Percentiles rank a stretch among this genome's conserved stretches.
phyloP scores from a whole-genome alignment of 2,329 filamentous ascomycete species.

The Diaporthe citrichinensis region DNA sequence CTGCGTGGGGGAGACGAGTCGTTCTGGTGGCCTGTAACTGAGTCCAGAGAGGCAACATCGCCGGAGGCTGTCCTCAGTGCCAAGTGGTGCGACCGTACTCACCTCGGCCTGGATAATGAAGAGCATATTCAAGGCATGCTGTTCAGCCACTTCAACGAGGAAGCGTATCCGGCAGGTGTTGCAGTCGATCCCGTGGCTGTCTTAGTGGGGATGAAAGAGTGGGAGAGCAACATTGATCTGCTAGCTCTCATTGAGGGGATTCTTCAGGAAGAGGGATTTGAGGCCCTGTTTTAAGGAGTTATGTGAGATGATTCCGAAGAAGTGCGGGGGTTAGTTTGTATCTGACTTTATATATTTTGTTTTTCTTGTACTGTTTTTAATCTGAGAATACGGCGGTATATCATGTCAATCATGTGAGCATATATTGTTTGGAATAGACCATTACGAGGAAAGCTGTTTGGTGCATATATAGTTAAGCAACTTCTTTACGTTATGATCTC shows the following conservation, averaged over 20 bases:
- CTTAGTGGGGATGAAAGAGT: background rate
- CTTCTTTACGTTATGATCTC: too few relatives aligned
- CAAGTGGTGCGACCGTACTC: background rate
- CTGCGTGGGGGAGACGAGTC: background rate
- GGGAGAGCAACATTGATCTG: background rate
- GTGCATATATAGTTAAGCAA: too few relatives aligned
- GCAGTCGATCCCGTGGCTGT: background rate
- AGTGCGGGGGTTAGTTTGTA: background rate
- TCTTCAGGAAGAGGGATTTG: background rate
- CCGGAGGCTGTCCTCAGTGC: background rate
- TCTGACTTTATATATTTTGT: too few relatives aligned
- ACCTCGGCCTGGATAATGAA: background rate
- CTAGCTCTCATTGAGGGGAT: background rate
- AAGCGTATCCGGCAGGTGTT: background rate
- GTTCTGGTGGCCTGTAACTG: constrained; percentile 2
- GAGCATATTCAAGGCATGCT: constrained; percentile 13
- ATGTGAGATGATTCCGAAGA: too few relatives aligned
- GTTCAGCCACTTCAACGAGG: background rate
- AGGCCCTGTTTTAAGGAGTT: background rate
- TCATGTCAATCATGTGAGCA: too few relatives aligned
- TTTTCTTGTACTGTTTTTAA: too few relatives aligned
- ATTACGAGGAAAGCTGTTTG: too few relatives aligned
- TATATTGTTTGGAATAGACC: too few relatives aligned
- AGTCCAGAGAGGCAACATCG: background rate
- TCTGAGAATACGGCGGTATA: too few relatives aligned